Evolutionary conservation across 306 rosid species (phyloP), one percentile per base, ranked within the genome.

Genomic region (Cucurbita maxima): DNA sequence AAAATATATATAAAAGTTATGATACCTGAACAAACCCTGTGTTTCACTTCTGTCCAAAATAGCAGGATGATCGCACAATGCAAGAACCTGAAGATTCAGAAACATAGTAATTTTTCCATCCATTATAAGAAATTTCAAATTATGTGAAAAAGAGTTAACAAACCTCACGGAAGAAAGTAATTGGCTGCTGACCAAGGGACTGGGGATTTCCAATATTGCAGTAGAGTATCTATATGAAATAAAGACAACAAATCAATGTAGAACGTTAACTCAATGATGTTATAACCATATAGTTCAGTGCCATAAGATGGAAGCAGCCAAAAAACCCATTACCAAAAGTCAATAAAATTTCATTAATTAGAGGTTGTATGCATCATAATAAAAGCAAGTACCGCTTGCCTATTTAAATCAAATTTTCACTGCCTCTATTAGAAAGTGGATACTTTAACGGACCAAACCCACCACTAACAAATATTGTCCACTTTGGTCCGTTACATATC

Each of bases 131-230:
- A 56, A 16, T 30, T 3, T 34, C 36, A 44, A 6, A 60, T 41
- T 69, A 63, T 8, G 25, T 57, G 74, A 20, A 75, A 56, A 66
- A 51, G 14, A 76, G 56, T 36, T 80, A 79, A 81, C 86, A 75
- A 77, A 94, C 99, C 99, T 94, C 99, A 52, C 96, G 89, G 86
- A 94, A 94, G 83, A 83, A 90, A 5, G 95, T 84, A 37, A 90
- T 84, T 22, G 96, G 96, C 76, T 77, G 84, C 89, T 92, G 98
- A 30, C 96, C 92, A 75, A 92, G 96, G 80, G 98, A 88, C 80
- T 92, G 98, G 56, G 98, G 96, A 79, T 92, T 90, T 82, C 96
- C 98, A 60, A 90, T 92, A 85, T 92, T 92, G 86, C 98, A 92
- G 85, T 90, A 90, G 57, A 92, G 84, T 75, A 92, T 88, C 98